Base-by-base conservation (phyloP, 2,329 filamentous ascomycete genomes). In the Penicillium freii region DNA sequence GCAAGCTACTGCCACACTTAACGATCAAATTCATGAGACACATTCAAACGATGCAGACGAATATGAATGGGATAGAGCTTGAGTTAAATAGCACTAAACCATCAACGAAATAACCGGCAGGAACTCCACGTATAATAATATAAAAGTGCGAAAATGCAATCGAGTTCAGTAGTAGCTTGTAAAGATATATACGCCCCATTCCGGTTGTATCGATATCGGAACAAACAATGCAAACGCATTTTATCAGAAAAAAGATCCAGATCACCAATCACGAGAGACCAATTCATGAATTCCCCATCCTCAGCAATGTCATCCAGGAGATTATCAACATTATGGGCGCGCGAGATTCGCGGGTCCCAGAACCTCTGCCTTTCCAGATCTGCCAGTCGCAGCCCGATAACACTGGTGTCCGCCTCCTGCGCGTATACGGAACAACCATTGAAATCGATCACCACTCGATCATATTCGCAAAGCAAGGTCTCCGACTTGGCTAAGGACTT, bases 161-260 rank as follows among this genome's bases (percentile, higher is more conserved):
- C 21, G 1, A 34, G 8, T n/a, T 25, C 19, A 34, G 9, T n/a
- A 36, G 15, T 25, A 25, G 15, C 15, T 48, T n/a, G 10, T 21
- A 34, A 34, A 13, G 19, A 10, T 21, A 46, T 21, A 46, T 31
- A 46, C 13, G 19, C 19, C n/a, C n/a, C n/a, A n/a, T n/a, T n/a
- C n/a, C 31, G 31, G 31, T 11, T 33, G 34, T 10, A 23, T 43
- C 9, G 15, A 21, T 33, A 45, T 47, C 31, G 23, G 53, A 47
- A 54, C 69, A 71, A 72, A 72, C 69, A 67, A 40, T 70, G 66
- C 69, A 71, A 71, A 73, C 69, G 15, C 19, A 49, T 25, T 58
- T 51, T 39, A 44, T 56, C 58, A 55, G 56, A 58, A 66, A 57
- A 61, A 53, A 43, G 49, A 53, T 31, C 42, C 49, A 59, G 52